Evolutionary conservation across 2,329 filamentous ascomycete species (phyloP).

Genomic region (Aspergillus hortae): DNA sequence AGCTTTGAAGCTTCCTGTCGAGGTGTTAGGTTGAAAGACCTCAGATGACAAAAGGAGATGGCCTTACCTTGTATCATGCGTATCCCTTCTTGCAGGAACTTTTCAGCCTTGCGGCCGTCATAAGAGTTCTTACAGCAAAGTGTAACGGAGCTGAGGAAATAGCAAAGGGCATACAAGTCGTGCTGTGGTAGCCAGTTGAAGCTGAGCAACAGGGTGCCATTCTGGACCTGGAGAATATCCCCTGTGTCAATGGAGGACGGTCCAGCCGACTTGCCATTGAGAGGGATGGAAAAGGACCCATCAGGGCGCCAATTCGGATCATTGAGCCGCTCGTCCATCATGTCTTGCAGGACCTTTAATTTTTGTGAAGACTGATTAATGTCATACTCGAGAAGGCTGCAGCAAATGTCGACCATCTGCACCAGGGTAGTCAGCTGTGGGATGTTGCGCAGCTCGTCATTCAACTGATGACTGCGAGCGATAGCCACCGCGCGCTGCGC

Average conservation of each 20-base stretch:
- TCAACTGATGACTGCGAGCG: conserved; percentile 58
- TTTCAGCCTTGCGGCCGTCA: conserved; percentile 52
- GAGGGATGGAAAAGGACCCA: conserved; percentile 46
- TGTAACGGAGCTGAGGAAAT: conserved; percentile 56
- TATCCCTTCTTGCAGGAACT: conserved; percentile 57
- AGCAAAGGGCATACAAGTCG: conserved; percentile 59
- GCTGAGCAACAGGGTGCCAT: conserved; percentile 45
- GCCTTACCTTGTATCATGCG: conserved; percentile 45
- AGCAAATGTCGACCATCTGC: conserved; percentile 60
- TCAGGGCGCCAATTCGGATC: conserved; percentile 45
- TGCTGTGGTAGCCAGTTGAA: conserved; percentile 60
- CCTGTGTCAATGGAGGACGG: conserved; percentile 38
- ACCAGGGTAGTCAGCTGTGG: conserved; percentile 57
- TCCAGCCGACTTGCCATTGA: conserved; percentile 39
- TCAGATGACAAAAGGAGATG: neutral
- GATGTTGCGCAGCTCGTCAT: conserved; percentile 48
- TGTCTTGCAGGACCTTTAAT: conserved; percentile 52
- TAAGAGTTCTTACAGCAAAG: conserved; percentile 54
- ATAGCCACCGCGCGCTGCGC: conserved; percentile 60
- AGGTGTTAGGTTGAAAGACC: conserved; percentile 7
- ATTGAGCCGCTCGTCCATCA: conserved; percentile 49
- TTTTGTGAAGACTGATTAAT: conserved; percentile 53
- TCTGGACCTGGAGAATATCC: conserved; percentile 41
- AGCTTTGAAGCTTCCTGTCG: conserved; percentile 32
- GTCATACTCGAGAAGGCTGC: conserved; percentile 54